A percentile compares a stretch with the other conserved stretches of the same genome.
phyloP scores from a whole-genome alignment of 345 rosid genomes.

The Ricinus communis region DNA sequence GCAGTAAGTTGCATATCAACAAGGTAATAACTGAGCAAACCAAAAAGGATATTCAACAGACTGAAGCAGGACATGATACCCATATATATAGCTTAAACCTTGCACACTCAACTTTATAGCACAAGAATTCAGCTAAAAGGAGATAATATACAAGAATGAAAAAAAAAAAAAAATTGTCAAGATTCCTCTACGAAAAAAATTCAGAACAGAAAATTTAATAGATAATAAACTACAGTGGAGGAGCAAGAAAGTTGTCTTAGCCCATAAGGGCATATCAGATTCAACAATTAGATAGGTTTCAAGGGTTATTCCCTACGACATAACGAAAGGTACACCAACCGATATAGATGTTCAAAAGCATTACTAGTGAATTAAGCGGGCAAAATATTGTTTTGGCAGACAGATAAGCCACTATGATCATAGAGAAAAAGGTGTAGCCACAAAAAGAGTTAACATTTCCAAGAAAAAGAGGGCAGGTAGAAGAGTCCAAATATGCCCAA shows the following conservation, averaged over 20 bases:
- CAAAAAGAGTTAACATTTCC: not conserved
- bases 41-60: no score
- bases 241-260: no score
- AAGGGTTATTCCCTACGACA: not conserved
- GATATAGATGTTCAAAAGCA: not conserved
- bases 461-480: not conserved
- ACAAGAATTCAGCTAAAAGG: not conserved
- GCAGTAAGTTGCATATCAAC: not conserved
- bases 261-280: no score
- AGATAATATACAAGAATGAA: not conserved
- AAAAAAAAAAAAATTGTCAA: not conserved
- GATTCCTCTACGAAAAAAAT: not conserved
- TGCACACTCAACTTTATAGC: not conserved
- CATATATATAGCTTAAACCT: not conserved
- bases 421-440: no score
- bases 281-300: no score
- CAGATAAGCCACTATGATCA: not conserved
- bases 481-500: not conserved
- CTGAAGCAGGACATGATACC: not conserved
- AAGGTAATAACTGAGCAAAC: not conserved
- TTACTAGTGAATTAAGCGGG: not conserved
- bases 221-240: not conserved
- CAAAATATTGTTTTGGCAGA: no score
- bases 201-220: not conserved
- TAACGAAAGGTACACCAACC: not conserved